These are phyloP conservation scores for Penicillium brasilianum DNA, from an alignment of 2,329 filamentous ascomycete species.

Conservation along the genomic window DNA sequence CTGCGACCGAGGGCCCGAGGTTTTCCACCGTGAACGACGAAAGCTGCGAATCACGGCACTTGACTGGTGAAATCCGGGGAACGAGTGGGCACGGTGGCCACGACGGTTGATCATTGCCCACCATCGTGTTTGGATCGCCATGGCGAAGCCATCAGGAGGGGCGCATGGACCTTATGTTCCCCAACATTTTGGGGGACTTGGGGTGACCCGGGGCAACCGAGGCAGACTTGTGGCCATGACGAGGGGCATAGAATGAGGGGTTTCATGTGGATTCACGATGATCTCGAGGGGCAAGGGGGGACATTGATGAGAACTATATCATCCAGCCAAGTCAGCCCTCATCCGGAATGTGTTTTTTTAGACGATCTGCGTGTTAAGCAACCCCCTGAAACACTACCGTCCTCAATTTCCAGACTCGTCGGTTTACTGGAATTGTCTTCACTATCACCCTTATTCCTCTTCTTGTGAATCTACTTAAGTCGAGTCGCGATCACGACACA, in stretches of 20 bases:
- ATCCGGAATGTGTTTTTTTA: background rate
- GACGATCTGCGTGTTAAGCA: background rate
- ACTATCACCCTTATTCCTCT: background rate
- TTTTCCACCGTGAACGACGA: background rate
- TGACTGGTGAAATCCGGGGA: slow-evolving; percentile 13
- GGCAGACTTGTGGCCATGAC: slow-evolving; percentile 16
- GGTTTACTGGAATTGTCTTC: background rate
- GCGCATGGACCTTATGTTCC: slow-evolving; percentile 10
- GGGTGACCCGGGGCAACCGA: slow-evolving; percentile 17
- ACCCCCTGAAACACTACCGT: background rate
- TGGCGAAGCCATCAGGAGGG: slow-evolving; percentile 2
- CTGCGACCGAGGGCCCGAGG: slow-evolving; percentile 19
- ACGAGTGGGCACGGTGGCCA: slow-evolving; percentile 9
- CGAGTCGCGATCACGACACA: background rate
- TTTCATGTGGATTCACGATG: slow-evolving; percentile 30
- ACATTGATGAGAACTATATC: slow-evolving; percentile 15
- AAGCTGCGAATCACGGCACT: background rate
- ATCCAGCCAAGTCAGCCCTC: slow-evolving; percentile 5
- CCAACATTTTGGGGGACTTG: slow-evolving; percentile 2
- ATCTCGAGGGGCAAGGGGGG: slow-evolving; percentile 10
- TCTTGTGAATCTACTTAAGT: background rate
- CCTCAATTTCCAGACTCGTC: background rate
- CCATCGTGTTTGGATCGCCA: slow-evolving; percentile 11
- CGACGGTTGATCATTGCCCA: slow-evolving; percentile 14
- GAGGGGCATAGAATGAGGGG: slow-evolving; percentile 19